Evolutionary conservation across 768 basidiomycete species (phyloP).

Genomic region (Gelatoporia subvermispora): DNA sequence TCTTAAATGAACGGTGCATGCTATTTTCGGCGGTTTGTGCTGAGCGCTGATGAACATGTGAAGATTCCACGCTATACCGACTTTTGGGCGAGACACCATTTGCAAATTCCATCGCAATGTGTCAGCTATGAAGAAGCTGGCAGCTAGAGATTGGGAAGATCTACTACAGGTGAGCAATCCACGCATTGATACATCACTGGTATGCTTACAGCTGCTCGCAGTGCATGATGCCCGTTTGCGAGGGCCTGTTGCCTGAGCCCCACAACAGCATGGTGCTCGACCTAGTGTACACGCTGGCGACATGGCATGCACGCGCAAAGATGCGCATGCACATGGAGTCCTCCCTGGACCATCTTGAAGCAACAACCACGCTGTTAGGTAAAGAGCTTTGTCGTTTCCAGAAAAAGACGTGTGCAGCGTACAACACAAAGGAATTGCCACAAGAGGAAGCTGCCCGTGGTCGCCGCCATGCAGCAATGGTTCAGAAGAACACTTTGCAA

Average conservation of each 20-base stretch:
- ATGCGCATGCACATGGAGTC: conserved; percentile 33
- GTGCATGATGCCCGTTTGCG: conserved; percentile 35
- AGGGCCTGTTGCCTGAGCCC: conserved; percentile 21
- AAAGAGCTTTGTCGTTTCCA: conserved; percentile 28
- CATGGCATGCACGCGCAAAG: conserved; percentile 39
- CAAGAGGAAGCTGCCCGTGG: conserved; percentile 23
- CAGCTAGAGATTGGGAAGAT: conserved; percentile 26
- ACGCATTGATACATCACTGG: background rate
- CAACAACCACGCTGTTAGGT: conserved; percentile 25
- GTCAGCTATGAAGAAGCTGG: conserved; percentile 21
- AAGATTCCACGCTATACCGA: conserved; percentile 8
- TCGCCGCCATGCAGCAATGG: conserved; percentile 6
- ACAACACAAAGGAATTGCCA: conserved; percentile 31
- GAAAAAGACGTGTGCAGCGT: conserved; percentile 19
- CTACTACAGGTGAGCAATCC: conserved; percentile 25
- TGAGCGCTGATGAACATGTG: no score
- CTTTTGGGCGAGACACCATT: conserved; percentile 21
- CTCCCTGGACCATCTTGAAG: conserved; percentile 25
- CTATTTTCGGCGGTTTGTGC: no score
- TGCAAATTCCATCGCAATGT: conserved; percentile 19
- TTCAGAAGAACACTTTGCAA: no score
- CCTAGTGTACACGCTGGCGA: conserved; percentile 28
- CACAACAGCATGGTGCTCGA: conserved; percentile 23
- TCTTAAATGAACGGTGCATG: conserved; percentile 13
- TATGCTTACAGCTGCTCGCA: no score